Evolutionary conservation across 164 flowering plant genomes (phyloP).

Genomic region (Umbilicus rupestris): DNA sequence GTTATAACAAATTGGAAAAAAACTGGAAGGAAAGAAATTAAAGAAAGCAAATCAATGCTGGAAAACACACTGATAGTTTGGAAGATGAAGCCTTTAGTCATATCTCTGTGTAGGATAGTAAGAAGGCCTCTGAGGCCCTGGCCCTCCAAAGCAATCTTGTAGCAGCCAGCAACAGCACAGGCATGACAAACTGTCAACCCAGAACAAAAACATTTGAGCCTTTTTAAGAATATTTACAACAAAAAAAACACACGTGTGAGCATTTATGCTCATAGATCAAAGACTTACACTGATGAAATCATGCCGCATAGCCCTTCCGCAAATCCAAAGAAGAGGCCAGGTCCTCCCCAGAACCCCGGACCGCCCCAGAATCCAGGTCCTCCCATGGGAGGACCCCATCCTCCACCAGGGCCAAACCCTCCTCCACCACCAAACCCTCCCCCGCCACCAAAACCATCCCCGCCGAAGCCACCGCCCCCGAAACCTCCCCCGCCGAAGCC

Average conservation of each 20-base stretch:
- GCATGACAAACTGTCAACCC: background rate
- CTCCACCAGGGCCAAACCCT: slow-evolving; percentile 1
- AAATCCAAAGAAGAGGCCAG: slow-evolving; percentile 4
- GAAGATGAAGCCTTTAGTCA: background rate
- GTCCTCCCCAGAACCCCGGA: slow-evolving; percentile 6
- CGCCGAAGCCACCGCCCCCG: background rate
- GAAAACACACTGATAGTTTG: background rate
- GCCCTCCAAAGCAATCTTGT: slow-evolving; percentile 4
- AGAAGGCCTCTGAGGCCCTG: background rate
- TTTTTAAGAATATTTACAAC: background rate
- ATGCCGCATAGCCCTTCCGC: slow-evolving; percentile 1
- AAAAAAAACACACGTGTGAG: too few species aligned
- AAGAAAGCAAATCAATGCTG: too few species aligned
- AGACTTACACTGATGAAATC: slow-evolving; percentile 2
- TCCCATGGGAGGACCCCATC: slow-evolving; percentile 3
- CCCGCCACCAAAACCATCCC: background rate
- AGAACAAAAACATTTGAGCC: background rate
- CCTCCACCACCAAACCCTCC: slow-evolving; percentile 1
- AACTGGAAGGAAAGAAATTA: too few species aligned
- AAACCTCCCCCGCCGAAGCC: background rate
- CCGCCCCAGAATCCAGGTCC: slow-evolving; percentile 4
- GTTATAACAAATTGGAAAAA: too few species aligned
- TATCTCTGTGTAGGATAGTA: background rate
- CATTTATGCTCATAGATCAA: too few species aligned
- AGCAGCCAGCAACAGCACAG: slow-evolving; percentile 5